Conservation (phyloP, 352 stramenopile species). For the Globisporangium orthogonon region DNA sequence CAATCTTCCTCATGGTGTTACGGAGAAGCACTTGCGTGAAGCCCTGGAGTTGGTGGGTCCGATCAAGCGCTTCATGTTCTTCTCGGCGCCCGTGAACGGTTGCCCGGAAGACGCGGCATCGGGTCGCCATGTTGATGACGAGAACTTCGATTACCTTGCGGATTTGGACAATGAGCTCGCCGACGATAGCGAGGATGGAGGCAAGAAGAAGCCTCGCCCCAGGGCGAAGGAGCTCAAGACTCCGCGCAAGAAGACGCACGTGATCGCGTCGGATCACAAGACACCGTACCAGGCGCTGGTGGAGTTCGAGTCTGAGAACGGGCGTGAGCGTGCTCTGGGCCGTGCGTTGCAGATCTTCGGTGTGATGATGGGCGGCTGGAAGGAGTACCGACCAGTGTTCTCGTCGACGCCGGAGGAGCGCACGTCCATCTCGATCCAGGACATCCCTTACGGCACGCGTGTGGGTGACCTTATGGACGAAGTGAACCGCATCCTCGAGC, state of each 20-base stretch:
- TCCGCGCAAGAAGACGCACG: constrained; percentile 46
- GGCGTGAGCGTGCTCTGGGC: constrained; percentile 53
- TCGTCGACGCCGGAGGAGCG: constrained; percentile 40
- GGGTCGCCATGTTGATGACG: constrained; percentile 13
- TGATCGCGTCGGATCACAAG: constrained; percentile 76
- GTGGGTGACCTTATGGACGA: constrained; percentile 52
- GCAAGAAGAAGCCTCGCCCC: constrained; percentile 17
- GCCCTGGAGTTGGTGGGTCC: constrained; percentile 57
- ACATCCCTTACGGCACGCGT: constrained; percentile 70
- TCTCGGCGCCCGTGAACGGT: constrained; percentile 51
- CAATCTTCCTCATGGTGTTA: constrained; percentile 67
- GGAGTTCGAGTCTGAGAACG: constrained; percentile 51
- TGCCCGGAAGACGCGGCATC: constrained; percentile 32
- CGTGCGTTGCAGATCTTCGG: constrained; percentile 83
- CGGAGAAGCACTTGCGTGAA: constrained; percentile 55
- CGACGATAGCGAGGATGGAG: constrained; percentile 15
- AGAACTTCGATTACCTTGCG: constrained; percentile 25
- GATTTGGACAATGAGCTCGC: constrained; percentile 27
- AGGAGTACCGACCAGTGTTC: constrained; percentile 81
- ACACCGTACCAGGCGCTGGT: constrained; percentile 66
- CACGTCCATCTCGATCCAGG: constrained; percentile 58
- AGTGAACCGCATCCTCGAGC: constrained; percentile 42
- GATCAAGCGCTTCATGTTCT: constrained; percentile 69
- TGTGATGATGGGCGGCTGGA: constrained; percentile 81
- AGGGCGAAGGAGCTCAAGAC: constrained; percentile 28